Evolutionary conservation across 2,329 filamentous ascomycete genomes (phyloP).

Genomic region (Cordyceps javanica): DNA sequence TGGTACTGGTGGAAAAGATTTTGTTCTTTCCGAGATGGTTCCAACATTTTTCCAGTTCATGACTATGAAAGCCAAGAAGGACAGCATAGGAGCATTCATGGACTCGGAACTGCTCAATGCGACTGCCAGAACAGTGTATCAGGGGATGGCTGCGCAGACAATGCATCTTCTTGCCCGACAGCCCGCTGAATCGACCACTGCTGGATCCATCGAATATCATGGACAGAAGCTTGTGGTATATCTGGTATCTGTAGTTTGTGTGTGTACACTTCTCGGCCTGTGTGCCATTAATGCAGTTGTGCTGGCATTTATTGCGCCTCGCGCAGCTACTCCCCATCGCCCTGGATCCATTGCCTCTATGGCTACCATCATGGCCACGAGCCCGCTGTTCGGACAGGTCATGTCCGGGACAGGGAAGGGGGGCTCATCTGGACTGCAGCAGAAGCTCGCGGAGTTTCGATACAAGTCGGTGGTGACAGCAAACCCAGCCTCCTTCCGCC

Average conservation of each 20-base stretch:
- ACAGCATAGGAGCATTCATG: constrained; percentile 14
- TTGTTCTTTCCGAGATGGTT: constrained; percentile 17
- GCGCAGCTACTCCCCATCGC: constrained; percentile 6
- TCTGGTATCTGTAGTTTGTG: constrained; percentile 7
- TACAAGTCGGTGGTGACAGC: background rate
- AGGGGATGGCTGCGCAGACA: constrained; percentile 13
- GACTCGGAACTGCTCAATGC: constrained; percentile 14
- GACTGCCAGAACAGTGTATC: constrained; percentile 8
- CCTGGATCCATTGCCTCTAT: constrained; percentile 13
- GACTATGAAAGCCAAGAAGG: constrained; percentile 17
- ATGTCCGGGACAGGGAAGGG: background rate
- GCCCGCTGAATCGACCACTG: background rate
- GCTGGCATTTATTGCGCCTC: constrained; percentile 11
- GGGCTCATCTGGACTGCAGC: background rate
- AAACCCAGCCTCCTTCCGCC: background rate
- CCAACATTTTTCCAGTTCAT: constrained; percentile 23
- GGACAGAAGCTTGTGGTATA: constrained; percentile 13
- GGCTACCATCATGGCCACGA: constrained; percentile 11
- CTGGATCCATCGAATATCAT: constrained; percentile 5
- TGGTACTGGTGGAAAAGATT: constrained; percentile 17
- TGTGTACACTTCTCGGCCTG: constrained; percentile 10
- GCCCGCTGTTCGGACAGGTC: constrained; percentile 11
- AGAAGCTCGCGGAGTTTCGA: background rate
- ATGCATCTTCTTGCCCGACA: constrained; percentile 5
- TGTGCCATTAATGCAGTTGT: background rate